Evolutionary conservation across 2,329 filamentous ascomycete species (phyloP).

Genomic region (Thielaviopsis punctulata): DNA sequence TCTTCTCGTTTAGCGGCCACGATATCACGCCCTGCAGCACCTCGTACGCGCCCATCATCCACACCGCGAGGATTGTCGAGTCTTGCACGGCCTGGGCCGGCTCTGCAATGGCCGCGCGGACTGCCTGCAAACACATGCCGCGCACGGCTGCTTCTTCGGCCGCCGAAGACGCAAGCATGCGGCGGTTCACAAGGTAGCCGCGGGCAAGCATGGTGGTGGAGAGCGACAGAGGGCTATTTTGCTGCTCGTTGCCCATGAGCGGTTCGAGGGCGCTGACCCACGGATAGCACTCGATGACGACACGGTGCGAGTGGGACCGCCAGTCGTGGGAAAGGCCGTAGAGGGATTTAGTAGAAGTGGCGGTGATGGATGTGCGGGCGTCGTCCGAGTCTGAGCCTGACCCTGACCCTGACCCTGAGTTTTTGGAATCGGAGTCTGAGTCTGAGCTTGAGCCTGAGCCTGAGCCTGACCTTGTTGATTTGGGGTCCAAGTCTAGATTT

Average conservation of each 20-base stretch:
- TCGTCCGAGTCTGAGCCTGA: not conserved
- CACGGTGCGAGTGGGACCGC: conserved; percentile 2
- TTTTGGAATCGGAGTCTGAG: not conserved
- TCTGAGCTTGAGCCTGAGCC: not conserved
- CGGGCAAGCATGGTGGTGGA: conserved; percentile 10
- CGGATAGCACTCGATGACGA: conserved; percentile 12
- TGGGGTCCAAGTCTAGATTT: not conserved
- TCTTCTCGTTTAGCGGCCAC: conserved; percentile 3
- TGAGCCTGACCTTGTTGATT: not conserved
- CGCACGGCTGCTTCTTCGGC: conserved; percentile 1
- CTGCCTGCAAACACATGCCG: conserved; percentile 5
- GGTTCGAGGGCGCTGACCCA: conserved; percentile 10
- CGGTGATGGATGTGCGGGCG: not conserved
- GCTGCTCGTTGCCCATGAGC: conserved; percentile 4
- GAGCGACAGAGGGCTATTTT: conserved; percentile 7
- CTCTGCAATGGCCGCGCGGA: conserved; percentile 5
- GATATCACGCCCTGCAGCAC: conserved; percentile 7
- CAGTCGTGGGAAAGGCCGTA: conserved; percentile 5
- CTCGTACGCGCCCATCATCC: conserved; percentile 10
- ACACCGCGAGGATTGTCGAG: conserved; percentile 10
- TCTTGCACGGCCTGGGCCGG: not conserved
- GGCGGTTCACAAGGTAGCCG: conserved; percentile 8
- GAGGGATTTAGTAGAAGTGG: not conserved
- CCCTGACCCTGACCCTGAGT: not conserved
- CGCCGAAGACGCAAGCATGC: not conserved